Conservation (phyloP, 768 basidiomycete species). For the Kwoniella heveanensis region DNA sequence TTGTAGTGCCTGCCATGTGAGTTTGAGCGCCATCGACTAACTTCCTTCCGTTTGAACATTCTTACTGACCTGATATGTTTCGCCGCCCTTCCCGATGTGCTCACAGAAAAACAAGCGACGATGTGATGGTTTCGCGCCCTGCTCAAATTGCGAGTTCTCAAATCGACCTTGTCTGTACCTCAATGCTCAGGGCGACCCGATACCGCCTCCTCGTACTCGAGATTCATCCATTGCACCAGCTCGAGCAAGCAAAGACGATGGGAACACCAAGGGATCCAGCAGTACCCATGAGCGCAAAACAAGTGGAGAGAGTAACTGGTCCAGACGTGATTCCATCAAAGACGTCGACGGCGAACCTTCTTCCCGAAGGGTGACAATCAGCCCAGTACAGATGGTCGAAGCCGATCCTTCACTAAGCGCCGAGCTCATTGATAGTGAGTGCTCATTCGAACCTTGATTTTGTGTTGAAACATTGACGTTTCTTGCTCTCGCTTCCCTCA, state of each 20-base stretch:
- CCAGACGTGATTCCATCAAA: slow-evolving; percentile 13
- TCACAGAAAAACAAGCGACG: slow-evolving; percentile 55
- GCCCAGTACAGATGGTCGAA: slow-evolving; percentile 44
- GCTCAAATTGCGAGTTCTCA: slow-evolving; percentile 56
- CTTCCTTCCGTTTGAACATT: no score
- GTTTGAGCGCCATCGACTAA: slow-evolving; percentile 10
- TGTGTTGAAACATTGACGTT: neutral
- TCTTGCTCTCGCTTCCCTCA: no score
- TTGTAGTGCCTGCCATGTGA: slow-evolving; percentile 55
- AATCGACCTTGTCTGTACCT: slow-evolving; percentile 51
- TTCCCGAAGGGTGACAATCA: slow-evolving; percentile 11
- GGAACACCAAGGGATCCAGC: neutral
- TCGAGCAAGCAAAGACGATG: slow-evolving; percentile 21
- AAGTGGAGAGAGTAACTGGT: slow-evolving; percentile 22
- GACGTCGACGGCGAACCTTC: slow-evolving; percentile 14
- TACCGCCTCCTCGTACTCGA: slow-evolving; percentile 51
- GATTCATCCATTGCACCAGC: slow-evolving; percentile 27
- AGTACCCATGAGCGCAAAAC: slow-evolving; percentile 14
- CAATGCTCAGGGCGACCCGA: slow-evolving; percentile 52
- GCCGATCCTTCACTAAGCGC: slow-evolving; percentile 38
- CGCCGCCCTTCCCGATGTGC: neutral
- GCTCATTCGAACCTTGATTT: neutral
- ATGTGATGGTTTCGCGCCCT: slow-evolving; percentile 56
- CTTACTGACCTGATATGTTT: neutral
- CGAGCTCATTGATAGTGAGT: slow-evolving; percentile 52